These are phyloP conservation scores for Globisporangium spiculum DNA, from an alignment of 352 stramenopile genomes.

Conservation along the genomic window DNA sequence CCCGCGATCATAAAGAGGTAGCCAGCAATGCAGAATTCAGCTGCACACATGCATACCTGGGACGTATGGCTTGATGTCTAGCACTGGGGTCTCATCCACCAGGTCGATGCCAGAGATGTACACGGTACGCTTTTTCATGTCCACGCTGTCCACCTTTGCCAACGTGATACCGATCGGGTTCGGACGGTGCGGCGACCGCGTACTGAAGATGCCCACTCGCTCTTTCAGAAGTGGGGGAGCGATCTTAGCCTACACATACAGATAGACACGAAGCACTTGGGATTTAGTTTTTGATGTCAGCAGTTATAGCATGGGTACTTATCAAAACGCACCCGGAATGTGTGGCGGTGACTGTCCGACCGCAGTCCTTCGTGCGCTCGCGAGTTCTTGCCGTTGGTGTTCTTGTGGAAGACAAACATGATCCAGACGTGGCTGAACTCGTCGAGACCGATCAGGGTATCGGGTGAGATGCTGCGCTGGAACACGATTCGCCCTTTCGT, in stretches of 20 bases:
- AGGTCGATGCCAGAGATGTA: conserved; percentile 89
- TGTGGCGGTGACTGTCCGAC: conserved; percentile 73
- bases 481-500: conserved; percentile 73
- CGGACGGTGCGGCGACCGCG: conserved; percentile 95
- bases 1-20: too few relatives aligned
- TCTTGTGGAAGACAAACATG: conserved; percentile 88
- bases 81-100: conserved; percentile 95
- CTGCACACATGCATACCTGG: conserved; percentile 32
- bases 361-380: conserved; percentile 58
- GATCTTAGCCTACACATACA: conserved; percentile 54
- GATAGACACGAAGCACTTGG: background rate
- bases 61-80: conserved; percentile 99
- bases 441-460: conserved; percentile 67
- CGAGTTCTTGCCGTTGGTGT: conserved; percentile 86
- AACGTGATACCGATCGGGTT: conserved; percentile 94
- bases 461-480: conserved; percentile 74
- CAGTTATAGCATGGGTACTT: conserved; percentile 4
- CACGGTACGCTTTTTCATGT: conserved; percentile 55
- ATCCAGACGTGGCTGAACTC: conserved; percentile 89
- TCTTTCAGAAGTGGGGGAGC: conserved; percentile 67
- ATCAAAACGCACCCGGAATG: conserved; percentile 37
- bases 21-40: too few relatives aligned
- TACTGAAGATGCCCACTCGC: conserved; percentile 93
- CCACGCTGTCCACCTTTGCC: conserved; percentile 84
- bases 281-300: background rate